Base-by-base conservation (phyloP, 169 alveolate genomes). In the Plasmodium gallinaceum region DNA sequence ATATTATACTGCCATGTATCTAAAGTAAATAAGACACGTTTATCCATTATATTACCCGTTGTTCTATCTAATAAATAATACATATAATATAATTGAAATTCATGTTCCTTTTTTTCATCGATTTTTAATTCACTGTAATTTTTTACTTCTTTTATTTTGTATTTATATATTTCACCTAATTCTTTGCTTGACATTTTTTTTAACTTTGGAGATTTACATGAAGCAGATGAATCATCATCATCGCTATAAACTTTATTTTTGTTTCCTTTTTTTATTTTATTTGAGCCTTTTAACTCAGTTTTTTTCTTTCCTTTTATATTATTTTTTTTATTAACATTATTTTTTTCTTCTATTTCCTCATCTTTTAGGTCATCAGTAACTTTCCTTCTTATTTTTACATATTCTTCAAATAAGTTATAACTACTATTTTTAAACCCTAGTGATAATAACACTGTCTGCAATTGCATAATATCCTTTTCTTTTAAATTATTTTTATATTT, bases 1-100 rank as follows among this genome's bases (percentile, higher is more conserved):
- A 96, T 83, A 73, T 94, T 80, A 86, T 91, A 93, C 93, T 97
- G 99, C 99, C 99, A 97, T 39, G 95, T 96, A 86, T 97, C 99
- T 5, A 98, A 98, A 54, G 93, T 94, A 92, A 97, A 97, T 60
- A 94, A 92, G 54, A 97, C 99, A 3, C 98, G 95, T 12, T 95
- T 95, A 89, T 96, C 98, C 45, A 88, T 83, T 75, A 93, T 93
- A 58, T 95, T 91, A 22, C 98, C 97, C 24, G 96, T 89, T 22
- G 97, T 92, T 32, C 97, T 92, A 70, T 94, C 97, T 91, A 95
- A 89, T 48, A 92, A 88, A 42, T 95, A 96, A 76, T 97, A 96
- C 97, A 95, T 95, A 73, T 95, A 95, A 45, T 94, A 91, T 57
- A 95, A 42, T 88, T 94, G 97, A 72, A 91, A 92, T 20, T 92